Percentiles rank a stretch among this genome's conserved stretches.
phyloP scores from a whole-genome alignment of 1,284 basidiomycete species.

The Leccinum subspadiceum region DNA sequence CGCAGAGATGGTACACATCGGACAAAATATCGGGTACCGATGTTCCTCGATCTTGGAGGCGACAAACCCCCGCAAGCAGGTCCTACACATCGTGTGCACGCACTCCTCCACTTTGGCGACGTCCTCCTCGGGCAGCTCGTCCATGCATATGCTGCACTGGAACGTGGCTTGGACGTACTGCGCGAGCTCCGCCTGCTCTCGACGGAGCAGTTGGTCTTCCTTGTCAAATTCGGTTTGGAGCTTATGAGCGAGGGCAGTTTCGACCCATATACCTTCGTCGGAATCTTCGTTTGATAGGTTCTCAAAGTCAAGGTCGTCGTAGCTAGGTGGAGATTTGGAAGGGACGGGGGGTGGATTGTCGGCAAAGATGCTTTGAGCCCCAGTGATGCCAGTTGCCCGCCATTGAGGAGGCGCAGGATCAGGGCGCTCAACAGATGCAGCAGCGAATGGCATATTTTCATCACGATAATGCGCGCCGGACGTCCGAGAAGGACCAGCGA shows the following conservation, averaged over 20 bases:
- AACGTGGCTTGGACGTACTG: conserved; percentile 33
- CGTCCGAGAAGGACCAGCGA: conserved; percentile 32
- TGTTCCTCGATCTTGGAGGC: conserved; percentile 48
- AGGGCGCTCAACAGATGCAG: background rate
- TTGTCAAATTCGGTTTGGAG: conserved; percentile 45
- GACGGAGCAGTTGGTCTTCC: conserved; percentile 42
- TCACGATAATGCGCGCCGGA: background rate
- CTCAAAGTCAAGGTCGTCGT: conserved; percentile 14
- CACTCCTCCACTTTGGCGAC: conserved; percentile 48
- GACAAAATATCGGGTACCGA: conserved; percentile 61
- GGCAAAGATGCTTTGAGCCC: conserved; percentile 29
- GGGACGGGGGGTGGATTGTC: conserved; percentile 29
- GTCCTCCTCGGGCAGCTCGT: conserved; percentile 45
- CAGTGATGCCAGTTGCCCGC: background rate
- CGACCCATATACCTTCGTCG: conserved; percentile 11
- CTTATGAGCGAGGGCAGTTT: conserved; percentile 24
- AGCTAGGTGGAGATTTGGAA: conserved; percentile 6
- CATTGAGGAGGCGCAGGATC: background rate
- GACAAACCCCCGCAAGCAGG: conserved; percentile 49
- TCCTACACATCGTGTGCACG: conserved; percentile 54
- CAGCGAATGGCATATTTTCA: background rate
- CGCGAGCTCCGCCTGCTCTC: conserved; percentile 40
- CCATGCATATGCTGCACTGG: conserved; percentile 58
- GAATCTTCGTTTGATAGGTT: background rate
- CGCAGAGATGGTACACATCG: conserved; percentile 43